phyloP scores from a whole-genome alignment of 805 yeast species.

The Starmera dryadoides region DNA sequence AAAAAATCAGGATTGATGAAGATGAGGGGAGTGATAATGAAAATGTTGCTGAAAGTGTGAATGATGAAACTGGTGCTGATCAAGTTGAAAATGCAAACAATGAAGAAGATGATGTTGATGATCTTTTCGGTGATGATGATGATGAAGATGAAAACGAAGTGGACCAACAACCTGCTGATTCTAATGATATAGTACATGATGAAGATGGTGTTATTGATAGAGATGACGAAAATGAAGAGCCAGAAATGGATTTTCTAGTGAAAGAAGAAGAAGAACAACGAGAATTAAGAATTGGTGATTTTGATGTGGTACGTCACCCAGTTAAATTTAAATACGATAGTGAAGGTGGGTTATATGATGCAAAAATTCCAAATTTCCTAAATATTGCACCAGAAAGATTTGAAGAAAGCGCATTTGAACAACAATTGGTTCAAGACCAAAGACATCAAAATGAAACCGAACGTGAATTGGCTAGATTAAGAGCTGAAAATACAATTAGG shows the following conservation, averaged over 20 bases:
- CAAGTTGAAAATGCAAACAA: conserved; percentile 17
- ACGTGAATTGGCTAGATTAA: conserved; percentile 54
- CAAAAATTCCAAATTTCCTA: conserved; percentile 77
- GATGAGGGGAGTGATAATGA: conserved; percentile 2
- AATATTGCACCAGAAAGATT: conserved; percentile 82
- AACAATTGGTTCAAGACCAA: conserved; percentile 33
- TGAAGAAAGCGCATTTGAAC: conserved; percentile 65
- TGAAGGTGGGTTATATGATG: conserved; percentile 33
- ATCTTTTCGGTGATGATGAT: conserved; percentile 29
- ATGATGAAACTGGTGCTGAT: conserved; percentile 3
- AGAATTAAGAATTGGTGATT: conserved; percentile 30
- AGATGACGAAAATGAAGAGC: conserved; percentile 29
- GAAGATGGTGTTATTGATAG: conserved; percentile 19
- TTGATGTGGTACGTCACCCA: conserved; percentile 39
- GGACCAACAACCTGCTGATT: conserved; percentile 13
- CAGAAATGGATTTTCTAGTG: conserved; percentile 23
- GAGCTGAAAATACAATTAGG: conserved; percentile 80
- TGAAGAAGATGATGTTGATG: conserved; percentile 31
- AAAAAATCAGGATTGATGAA: conserved; percentile 3
- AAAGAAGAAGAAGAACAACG: conserved; percentile 6
- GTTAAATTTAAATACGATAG: conserved; percentile 25
- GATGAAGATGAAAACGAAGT: conserved; percentile 10
- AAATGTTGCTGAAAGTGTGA: conserved; percentile 2
- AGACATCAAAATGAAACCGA: conserved; percentile 35
- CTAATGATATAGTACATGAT: conserved; percentile 19